A percentile compares a stretch with the other conserved stretches of the same genome.
These are phyloP conservation scores for Arabidopsis arenosa DNA, from an alignment of 345 rosid genomes.

Conservation along the genomic window DNA sequence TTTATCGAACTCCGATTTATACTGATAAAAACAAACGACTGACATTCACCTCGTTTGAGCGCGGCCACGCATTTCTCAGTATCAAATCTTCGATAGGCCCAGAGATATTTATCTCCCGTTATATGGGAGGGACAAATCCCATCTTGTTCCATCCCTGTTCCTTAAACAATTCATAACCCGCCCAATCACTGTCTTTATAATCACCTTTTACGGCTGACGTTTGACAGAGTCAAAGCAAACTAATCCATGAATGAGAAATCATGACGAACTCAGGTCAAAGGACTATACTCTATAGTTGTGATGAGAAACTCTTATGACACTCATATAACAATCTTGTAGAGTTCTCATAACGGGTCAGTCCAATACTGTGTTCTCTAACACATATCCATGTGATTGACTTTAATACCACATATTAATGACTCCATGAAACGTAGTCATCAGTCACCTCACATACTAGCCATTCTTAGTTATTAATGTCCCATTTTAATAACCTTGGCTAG, in stretches of 20 bases:
- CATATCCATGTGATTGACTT: too few relatives aligned
- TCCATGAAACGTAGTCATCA: too few relatives aligned
- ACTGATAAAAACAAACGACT: not conserved
- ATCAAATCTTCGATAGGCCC: not conserved
- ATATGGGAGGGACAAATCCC: too few relatives aligned
- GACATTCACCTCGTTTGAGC: not conserved
- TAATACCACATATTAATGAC: too few relatives aligned
- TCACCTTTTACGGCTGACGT: not conserved
- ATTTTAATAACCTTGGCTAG: not conserved
- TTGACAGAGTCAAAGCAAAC: not conserved
- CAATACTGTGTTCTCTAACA: too few relatives aligned
- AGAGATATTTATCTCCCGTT: not conserved
- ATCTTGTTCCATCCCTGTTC: too few relatives aligned
- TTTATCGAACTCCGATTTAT: not conserved
- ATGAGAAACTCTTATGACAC: not conserved
- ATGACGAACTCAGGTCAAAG: not conserved
- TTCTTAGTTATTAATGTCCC: too few relatives aligned
- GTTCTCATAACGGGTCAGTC: too few relatives aligned
- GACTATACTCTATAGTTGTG: too few relatives aligned
- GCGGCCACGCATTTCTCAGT: not conserved
- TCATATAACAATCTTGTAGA: too few relatives aligned
- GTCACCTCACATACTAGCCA: too few relatives aligned
- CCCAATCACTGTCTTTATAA: not conserved
- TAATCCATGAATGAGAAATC: not conserved
- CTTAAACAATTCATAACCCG: not conserved